Conservation (phyloP, 2,329 filamentous ascomycete genomes). For the Delphinella strobiligena region DNA sequence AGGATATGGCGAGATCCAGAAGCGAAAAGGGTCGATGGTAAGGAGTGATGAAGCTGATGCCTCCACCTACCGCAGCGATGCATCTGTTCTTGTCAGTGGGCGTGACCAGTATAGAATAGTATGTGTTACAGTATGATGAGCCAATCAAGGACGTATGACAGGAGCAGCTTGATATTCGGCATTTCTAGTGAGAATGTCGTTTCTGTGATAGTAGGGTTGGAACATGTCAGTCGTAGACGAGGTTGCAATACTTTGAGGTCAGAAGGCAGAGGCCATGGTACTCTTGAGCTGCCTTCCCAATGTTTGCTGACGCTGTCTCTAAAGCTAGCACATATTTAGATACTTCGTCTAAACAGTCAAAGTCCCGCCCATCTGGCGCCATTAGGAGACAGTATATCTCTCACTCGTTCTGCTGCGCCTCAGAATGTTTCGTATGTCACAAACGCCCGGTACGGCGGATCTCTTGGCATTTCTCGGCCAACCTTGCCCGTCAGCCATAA, state of each 20-base stretch:
- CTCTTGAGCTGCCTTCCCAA: too few relatives aligned
- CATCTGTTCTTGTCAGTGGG: slow-evolving; percentile 7
- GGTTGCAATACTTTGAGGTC: too few relatives aligned
- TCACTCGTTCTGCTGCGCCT: background rate
- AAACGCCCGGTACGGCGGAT: background rate
- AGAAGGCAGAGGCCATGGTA: too few relatives aligned
- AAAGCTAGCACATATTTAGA: too few relatives aligned
- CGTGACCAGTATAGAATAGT: slow-evolving; percentile 2
- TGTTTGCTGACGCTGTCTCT: too few relatives aligned
- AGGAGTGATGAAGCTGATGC: slow-evolving; percentile 48
- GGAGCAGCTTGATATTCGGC: slow-evolving; percentile 29
- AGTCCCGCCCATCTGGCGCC: too few relatives aligned
- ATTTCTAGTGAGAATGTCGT: background rate
- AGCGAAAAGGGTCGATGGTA: slow-evolving; percentile 62
- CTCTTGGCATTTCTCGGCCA: background rate
- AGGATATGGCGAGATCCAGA: slow-evolving; percentile 66
- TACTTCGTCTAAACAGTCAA: too few relatives aligned
- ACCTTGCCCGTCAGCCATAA: too few relatives aligned
- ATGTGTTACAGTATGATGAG: slow-evolving; percentile 46
- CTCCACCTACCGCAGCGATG: slow-evolving; percentile 23
- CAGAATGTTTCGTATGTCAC: background rate
- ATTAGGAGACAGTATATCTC: too few relatives aligned
- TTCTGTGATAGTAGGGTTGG: too few relatives aligned
- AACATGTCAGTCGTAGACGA: too few relatives aligned
- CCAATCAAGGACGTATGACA: slow-evolving; percentile 67